These are phyloP conservation scores for Flaveria bidentis DNA, from an alignment of 129 eudicot species.

Conservation along the genomic window DNA sequence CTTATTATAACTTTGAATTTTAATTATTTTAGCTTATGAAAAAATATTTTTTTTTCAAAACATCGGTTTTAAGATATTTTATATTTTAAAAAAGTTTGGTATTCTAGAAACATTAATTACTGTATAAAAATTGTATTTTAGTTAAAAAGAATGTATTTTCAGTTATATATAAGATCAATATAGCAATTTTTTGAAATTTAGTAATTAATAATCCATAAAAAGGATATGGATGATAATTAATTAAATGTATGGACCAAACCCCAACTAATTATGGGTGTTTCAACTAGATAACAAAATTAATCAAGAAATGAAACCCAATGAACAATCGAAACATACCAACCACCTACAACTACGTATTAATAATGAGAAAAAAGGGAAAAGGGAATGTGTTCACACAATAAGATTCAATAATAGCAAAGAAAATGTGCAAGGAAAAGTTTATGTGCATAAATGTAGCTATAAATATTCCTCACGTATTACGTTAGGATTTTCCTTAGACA, in stretches of 20 bases:
- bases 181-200: no score
- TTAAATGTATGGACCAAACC: slow-evolving; percentile 17
- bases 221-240: background rate
- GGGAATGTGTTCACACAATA: background rate
- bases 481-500: no score
- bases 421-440: background rate
- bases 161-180: no score
- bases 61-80: no score
- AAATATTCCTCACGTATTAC: no score
- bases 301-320: slow-evolving; percentile 18
- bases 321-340: slow-evolving; percentile 30
- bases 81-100: no score
- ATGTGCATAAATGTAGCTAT: background rate
- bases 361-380: slow-evolving; percentile 14
- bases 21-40: no score
- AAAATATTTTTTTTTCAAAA: no score
- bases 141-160: no score
- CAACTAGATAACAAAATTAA: slow-evolving; percentile 13
- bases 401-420: slow-evolving; percentile 6
- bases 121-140: no score
- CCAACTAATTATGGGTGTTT: slow-evolving; percentile 24
- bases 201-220: background rate
- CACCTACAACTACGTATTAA: slow-evolving; percentile 20
- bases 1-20: no score
- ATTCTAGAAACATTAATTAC: no score